Evolutionary conservation across 768 basidiomycete species (phyloP).

Genomic region (Suillus subluteus): DNA sequence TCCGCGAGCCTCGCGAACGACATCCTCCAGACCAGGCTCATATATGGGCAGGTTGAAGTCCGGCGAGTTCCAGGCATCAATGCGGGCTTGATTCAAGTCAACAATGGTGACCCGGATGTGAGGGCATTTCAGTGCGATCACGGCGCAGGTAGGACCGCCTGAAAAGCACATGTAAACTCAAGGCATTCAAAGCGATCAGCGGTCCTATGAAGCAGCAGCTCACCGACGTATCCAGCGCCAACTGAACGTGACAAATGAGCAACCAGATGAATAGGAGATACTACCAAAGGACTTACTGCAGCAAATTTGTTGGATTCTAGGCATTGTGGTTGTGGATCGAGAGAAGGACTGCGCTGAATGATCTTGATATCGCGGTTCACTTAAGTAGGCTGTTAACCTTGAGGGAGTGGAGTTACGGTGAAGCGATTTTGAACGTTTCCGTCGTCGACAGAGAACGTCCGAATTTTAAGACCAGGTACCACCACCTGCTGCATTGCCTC

Average conservation of each 20-base stretch:
- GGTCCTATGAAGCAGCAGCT: constrained; percentile 29
- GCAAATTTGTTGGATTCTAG: constrained; percentile 80
- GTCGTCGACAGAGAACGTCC: not conserved
- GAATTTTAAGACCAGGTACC: not conserved
- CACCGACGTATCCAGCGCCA: constrained; percentile 93
- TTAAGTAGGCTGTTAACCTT: not conserved
- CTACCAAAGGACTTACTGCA: constrained; percentile 65
- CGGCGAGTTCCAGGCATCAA: constrained; percentile 94
- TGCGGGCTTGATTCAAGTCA: constrained; percentile 91
- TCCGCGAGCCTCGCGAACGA: constrained; percentile 86
- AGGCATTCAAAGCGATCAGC: constrained; percentile 14
- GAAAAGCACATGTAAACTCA: constrained; percentile 20
- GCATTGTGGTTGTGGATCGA: constrained; percentile 19
- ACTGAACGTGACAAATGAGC: constrained; percentile 45
- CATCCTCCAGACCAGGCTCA: constrained; percentile 93
- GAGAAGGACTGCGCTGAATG: not conserved
- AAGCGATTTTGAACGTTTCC: not conserved
- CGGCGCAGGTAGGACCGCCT: constrained; percentile 96
- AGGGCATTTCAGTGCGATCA: constrained; percentile 92
- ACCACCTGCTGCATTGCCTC: not conserved
- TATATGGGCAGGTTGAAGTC: constrained; percentile 92
- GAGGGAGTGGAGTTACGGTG: constrained; percentile 4
- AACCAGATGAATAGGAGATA: constrained; percentile 8
- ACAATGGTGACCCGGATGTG: constrained; percentile 96
- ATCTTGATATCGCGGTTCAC: not conserved